Percentiles rank a stretch among this genome's conserved stretches.
Evolutionary conservation across 2,329 filamentous ascomycete genomes (phyloP).

Genomic region (Diaporthe australafricana): DNA sequence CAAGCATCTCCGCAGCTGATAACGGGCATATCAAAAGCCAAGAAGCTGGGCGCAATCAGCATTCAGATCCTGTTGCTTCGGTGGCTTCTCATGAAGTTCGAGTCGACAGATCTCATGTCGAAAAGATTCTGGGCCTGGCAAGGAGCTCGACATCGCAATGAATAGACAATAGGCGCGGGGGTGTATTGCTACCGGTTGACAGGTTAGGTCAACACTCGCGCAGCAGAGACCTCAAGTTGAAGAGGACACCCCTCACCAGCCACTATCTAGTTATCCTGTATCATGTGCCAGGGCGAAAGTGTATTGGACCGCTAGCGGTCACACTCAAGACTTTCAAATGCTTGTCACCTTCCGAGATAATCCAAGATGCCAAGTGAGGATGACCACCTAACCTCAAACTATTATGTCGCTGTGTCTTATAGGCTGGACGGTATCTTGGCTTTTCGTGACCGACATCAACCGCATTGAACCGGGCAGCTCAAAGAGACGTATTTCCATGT

Average conservation of each 20-base stretch:
- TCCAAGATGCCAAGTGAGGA: conserved; percentile 25
- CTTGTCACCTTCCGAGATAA: conserved; percentile 28
- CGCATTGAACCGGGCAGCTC: background rate
- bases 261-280: conserved; percentile 11
- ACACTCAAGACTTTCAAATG: conserved; percentile 22
- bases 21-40: conserved; percentile 9
- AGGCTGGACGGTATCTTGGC: conserved; percentile 22
- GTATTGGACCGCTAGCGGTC: conserved; percentile 8
- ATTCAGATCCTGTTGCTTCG: background rate
- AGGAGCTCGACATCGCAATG: background rate
- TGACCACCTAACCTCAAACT: background rate
- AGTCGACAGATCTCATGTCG: background rate
- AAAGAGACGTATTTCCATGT: background rate
- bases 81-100: background rate
- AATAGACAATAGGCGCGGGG: background rate
- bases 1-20: conserved; percentile 27
- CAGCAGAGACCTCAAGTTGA: background rate
- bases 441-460: conserved; percentile 16
- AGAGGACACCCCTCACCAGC: background rate
- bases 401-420: conserved; percentile 7
- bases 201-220: too few species aligned
- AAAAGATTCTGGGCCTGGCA: background rate
- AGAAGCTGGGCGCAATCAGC: conserved; percentile 24
- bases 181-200: background rate
- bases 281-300: conserved; percentile 12